These are phyloP conservation scores for Sesbania bispinosa DNA, from an alignment of 306 rosid genomes.

Conservation along the genomic window DNA sequence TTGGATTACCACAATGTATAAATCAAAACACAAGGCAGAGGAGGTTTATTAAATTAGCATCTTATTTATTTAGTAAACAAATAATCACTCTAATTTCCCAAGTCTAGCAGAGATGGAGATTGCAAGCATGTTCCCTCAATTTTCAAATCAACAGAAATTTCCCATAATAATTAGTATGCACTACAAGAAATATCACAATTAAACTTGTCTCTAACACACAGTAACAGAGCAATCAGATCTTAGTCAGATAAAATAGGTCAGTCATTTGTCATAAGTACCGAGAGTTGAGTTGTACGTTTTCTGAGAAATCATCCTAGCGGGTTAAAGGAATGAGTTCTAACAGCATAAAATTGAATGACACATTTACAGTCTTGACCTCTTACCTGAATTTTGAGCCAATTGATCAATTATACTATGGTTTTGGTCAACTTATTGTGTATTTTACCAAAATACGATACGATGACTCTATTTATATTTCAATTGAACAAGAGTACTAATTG, in stretches of 20 bases:
- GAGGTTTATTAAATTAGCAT: background rate
- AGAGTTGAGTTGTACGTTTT: background rate
- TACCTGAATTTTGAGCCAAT: background rate
- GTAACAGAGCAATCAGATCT: background rate
- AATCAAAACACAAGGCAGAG: conserved; percentile 12
- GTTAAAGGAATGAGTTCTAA: background rate
- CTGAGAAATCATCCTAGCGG: background rate
- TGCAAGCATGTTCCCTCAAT: background rate
- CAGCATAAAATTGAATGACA: background rate
- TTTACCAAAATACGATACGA: background rate
- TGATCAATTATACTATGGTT: background rate
- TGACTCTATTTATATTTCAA: background rate
- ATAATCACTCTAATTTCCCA: background rate
- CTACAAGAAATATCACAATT: background rate
- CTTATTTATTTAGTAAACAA: background rate
- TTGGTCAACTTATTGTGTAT: background rate
- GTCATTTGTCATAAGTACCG: background rate
- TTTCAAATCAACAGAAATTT: background rate
- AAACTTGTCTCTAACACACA: background rate
- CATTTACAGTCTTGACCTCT: background rate
- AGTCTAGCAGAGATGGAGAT: too few species aligned
- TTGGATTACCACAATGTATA: background rate
- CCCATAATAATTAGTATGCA: background rate
- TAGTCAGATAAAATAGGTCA: background rate
- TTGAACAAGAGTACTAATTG: background rate